Base-by-base conservation (phyloP, 768 basidiomycete species). In the Leccinum ochraceum region DNA sequence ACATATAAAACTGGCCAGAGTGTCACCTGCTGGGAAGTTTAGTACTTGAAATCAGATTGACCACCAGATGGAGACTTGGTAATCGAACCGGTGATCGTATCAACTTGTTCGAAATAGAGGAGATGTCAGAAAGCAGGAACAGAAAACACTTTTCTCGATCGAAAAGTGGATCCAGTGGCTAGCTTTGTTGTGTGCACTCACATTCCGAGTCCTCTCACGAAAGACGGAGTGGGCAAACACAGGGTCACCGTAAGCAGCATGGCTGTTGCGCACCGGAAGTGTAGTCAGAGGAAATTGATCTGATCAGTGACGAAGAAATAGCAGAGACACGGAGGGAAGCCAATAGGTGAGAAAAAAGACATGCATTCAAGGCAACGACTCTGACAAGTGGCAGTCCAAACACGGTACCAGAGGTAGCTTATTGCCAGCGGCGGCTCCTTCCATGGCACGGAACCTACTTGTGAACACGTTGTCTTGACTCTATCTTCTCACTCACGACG, bases 41-140 rank as follows among this genome's bases (percentile, higher is more conserved):
- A n/a, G 44, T 46, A 11, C 11, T n/a, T 44, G 30, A 42, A 32
- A 34, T 54, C 37, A 52, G 55, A 50, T 32, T 53, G 13, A 48
- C 42, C n/a, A 49, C 50, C 50, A 48, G 17, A 52, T 54, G n/a
- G 42, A 32, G n/a, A 37, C 32, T 20, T 57, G 24, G 57, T 55
- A 37, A 64, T 64, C 62, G 54, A 50, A 59, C 49, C 17, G 54
- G 28, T 53, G 44, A 13, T 46, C 39, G 9, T 17, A 10, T n/a
- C 9, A 44, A 42, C 42, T 42, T 42, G 44, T 3, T 2, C 4
- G 10, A 10, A 20, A 44, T n/a, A 44, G 20, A 44, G 44, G n/a
- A 44, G n/a, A 46, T 11, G 28, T 17, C 16, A 39, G 55, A 32
- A 28, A 46, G 6, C 44, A 20, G 26, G 17, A 42, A 10, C 20